A percentile compares a stretch with the other conserved stretches of the same genome.
These are phyloP conservation scores for Adansonia rubrostipa DNA, from an alignment of 441 rosid species.

Conservation along the genomic window DNA sequence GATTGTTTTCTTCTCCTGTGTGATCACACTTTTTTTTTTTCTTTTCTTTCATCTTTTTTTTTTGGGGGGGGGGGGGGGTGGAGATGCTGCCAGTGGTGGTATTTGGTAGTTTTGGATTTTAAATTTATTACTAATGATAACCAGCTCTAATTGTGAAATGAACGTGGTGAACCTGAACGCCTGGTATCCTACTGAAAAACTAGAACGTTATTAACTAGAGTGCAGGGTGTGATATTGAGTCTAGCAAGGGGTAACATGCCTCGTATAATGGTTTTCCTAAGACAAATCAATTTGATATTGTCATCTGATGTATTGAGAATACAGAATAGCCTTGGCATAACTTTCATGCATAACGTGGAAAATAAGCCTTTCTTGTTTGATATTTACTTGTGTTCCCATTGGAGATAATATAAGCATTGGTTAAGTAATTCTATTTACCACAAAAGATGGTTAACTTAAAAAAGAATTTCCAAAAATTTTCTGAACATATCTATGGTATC, in stretches of 20 bases:
- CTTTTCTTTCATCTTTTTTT: too few species aligned
- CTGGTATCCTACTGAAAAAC: not conserved
- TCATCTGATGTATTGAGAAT: not conserved
- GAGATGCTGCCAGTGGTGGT: not conserved
- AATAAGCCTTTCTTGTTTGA: not conserved
- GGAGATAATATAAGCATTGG: not conserved
- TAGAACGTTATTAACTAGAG: not conserved
- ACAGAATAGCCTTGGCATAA: not conserved
- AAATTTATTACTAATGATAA: not conserved
- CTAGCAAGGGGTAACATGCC: not conserved
- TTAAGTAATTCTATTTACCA: not conserved
- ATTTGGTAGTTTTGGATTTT: not conserved
- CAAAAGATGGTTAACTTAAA: not conserved
- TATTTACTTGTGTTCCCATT: not conserved
- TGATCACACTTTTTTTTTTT: not conserved
- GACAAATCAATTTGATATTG: not conserved
- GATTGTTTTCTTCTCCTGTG: not conserved
- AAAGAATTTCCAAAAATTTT: not conserved
- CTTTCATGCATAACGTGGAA: not conserved
- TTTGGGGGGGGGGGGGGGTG: too few species aligned
- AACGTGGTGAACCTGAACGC: not conserved
- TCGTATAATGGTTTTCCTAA: not conserved
- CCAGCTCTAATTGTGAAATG: not conserved
- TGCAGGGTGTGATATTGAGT: not conserved
- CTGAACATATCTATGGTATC: not conserved